Base-by-base conservation (phyloP, 192 early-diverging fungal species). In the Backusella tarrabulga region DNA sequence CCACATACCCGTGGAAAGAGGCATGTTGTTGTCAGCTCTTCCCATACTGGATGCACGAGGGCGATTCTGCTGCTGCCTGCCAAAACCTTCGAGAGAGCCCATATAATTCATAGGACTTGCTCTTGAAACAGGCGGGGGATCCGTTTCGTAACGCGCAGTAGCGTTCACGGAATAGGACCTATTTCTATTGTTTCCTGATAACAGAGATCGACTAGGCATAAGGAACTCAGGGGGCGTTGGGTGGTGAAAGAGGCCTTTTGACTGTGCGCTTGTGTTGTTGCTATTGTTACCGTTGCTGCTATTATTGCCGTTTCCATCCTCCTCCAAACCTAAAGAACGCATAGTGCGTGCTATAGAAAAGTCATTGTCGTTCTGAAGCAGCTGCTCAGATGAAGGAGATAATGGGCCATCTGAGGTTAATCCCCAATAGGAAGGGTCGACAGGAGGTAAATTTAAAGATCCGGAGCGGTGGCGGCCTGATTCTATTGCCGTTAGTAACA, bases 31-130 rank as follows among this genome's bases (percentile, higher is more conserved):
- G 71, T 88, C 87, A 19, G 85, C 66, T 66, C 84, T 80, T 11
- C 87, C 86, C 74, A 87, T 80, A 63, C 83, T 84, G 32, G 85
- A 85, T 26, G 88, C 86, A 26, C 88, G 69, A 14, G 87, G 85
- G 50, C 88, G 67, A 6, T 83, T 87, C 54, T 89, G 88, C 34
- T 87, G 83, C 23, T 81, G 77, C 26, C 71, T 46, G 0, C 80
- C 41, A 72, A 77, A 77, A 0, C 69, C 76, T 66, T 77, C 76
- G 3, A 77, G 34, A 1, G 76, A 50, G 21, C 38, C 40, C 8
- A 66, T 67, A 63, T 52, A 75, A n/a, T 23, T 66, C 8, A 42
- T 7, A 19, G 38, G 8, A 7, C 1, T 34, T 3, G 32, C 52
- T 34, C 32, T 56, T 34, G 79, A 19, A 38, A 41, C 34, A 7